These are phyloP conservation scores for Pterocarpus macrocarpus DNA, from an alignment of 306 rosid genomes.

Conservation along the genomic window DNA sequence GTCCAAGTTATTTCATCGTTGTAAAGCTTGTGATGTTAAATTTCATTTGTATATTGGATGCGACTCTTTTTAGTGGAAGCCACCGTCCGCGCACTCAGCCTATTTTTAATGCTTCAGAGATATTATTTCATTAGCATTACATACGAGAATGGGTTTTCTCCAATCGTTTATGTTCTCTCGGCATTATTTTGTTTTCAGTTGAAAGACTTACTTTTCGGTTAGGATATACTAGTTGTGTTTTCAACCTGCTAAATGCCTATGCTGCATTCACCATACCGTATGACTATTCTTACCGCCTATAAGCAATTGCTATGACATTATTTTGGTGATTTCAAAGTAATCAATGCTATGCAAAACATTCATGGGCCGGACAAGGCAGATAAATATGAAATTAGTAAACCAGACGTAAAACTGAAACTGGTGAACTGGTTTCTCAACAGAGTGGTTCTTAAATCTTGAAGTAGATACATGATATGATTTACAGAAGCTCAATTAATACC, in stretches of 20 bases:
- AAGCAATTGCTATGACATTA: background rate
- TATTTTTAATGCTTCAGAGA: conserved; percentile 20
- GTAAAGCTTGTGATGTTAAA: conserved; percentile 33
- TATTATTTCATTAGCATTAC: background rate
- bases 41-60: conserved; percentile 42
- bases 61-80: conserved; percentile 48
- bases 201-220: background rate
- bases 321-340: background rate
- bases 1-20: conserved; percentile 28
- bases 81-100: conserved; percentile 27
- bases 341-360: background rate
- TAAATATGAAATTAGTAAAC: too few species aligned
- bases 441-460: background rate
- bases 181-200: background rate
- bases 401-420: background rate
- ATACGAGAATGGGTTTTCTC: background rate
- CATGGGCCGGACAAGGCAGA: too few species aligned
- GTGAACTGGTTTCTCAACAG: background rate
- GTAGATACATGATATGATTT: background rate
- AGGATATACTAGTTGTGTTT: too few species aligned
- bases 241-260: too few species aligned
- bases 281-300: too few species aligned
- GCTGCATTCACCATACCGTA: too few species aligned
- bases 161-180: too few species aligned
- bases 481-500: background rate